These are phyloP conservation scores for Lycium ferocissimum DNA, from an alignment of 257 asterid species.

Conservation along the genomic window DNA sequence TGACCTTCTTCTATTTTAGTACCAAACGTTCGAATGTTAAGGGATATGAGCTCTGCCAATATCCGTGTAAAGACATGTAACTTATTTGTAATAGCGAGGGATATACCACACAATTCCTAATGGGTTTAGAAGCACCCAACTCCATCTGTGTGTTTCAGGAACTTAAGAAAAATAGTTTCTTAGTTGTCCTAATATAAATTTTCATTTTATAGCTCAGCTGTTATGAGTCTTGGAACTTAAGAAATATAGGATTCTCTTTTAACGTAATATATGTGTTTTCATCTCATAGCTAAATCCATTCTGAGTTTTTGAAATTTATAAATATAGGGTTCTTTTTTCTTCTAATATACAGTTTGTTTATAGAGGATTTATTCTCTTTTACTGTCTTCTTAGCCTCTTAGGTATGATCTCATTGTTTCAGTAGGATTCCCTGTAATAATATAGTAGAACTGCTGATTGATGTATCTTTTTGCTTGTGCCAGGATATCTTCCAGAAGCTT, in stretches of 20 bases:
- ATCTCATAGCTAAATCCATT: conserved; percentile 10
- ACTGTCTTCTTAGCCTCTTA: background rate
- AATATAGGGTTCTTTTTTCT: background rate
- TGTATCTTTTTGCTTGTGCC: conserved; percentile 47
- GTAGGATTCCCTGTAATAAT: background rate
- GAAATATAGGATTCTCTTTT: background rate
- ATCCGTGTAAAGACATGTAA: background rate
- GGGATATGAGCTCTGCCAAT: background rate
- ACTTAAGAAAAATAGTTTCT: background rate
- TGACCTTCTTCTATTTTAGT: background rate
- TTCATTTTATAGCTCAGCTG: background rate
- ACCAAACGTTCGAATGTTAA: background rate
- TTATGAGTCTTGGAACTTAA: background rate
- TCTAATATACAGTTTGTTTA: background rate
- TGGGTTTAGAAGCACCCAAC: conserved; percentile 16
- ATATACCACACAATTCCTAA: background rate
- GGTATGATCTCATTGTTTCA: background rate
- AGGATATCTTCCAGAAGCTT: conserved; percentile 90
- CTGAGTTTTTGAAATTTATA: background rate
- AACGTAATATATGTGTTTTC: background rate
- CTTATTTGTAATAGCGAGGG: background rate
- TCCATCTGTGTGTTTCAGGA: background rate
- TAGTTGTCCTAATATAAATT: background rate
- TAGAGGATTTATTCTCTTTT: background rate
- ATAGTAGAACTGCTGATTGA: conserved; percentile 6